These are phyloP conservation scores for Nicotiana undulata DNA, from an alignment of 257 asterid genomes.

Conservation along the genomic window DNA sequence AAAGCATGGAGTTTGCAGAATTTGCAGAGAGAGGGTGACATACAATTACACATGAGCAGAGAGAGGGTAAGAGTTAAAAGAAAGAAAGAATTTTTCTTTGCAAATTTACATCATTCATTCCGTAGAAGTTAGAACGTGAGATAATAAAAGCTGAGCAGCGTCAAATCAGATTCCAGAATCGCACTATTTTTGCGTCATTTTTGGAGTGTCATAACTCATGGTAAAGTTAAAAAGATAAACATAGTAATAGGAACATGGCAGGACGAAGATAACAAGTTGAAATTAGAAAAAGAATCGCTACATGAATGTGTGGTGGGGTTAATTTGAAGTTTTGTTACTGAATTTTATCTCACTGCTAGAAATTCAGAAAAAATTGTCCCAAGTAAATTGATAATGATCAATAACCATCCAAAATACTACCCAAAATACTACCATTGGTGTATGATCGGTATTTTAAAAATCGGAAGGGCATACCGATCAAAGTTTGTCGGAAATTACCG, in stretches of 20 bases:
- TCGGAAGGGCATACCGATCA: too few relatives aligned
- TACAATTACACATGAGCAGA: neutral
- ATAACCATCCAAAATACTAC: too few relatives aligned
- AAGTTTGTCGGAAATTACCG: too few relatives aligned
- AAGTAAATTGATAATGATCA: too few relatives aligned
- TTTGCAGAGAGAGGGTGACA: neutral
- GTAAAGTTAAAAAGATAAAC: neutral
- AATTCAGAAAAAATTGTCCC: too few relatives aligned
- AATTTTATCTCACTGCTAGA: too few relatives aligned
- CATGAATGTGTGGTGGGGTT: neutral
- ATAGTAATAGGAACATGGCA: neutral
- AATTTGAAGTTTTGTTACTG: neutral
- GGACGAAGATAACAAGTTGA: slow-evolving; percentile 13
- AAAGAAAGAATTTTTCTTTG: neutral
- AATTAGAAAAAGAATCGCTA: neutral
- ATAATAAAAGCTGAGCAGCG: neutral
- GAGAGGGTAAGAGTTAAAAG: neutral
- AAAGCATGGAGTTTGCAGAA: slow-evolving; percentile 44
- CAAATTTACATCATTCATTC: neutral
- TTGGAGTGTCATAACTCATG: neutral
- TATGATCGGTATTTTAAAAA: too few relatives aligned
- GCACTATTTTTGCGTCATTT: slow-evolving; percentile 14
- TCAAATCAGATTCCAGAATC: slow-evolving; percentile 11
- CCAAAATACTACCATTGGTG: too few relatives aligned
- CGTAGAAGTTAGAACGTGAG: neutral